A percentile compares a stretch with the other conserved stretches of the same genome.
Evolutionary conservation across 106 monocot genomes (phyloP).

Genomic region (Xerophyta viscosa): DNA sequence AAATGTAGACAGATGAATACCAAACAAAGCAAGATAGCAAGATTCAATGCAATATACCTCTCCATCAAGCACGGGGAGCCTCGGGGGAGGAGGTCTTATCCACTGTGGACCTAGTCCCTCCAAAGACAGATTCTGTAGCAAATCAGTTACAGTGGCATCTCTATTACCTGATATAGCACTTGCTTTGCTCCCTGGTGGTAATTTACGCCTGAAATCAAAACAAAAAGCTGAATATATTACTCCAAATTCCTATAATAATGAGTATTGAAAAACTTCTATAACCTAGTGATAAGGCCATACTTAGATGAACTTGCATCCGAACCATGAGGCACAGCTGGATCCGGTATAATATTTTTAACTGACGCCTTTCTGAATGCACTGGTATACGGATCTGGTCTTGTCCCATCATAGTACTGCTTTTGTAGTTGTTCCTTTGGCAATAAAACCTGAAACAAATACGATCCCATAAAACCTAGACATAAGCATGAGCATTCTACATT

Average conservation of each 20-base stretch:
- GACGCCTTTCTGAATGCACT: conserved; percentile 34
- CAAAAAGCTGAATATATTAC: not conserved
- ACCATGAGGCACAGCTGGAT: conserved; percentile 47
- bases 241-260: not conserved
- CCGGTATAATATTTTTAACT: conserved; percentile 56
- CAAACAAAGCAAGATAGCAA: not conserved
- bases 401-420: conserved; percentile 19
- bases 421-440: conserved; percentile 45
- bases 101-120: conserved; percentile 79
- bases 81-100: conserved; percentile 81
- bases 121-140: conserved; percentile 46
- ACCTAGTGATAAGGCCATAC: conserved; percentile 21
- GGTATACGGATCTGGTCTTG: conserved; percentile 17
- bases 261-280: not conserved
- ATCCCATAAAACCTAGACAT: no score
- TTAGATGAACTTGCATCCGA: conserved; percentile 34
- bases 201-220: conserved; percentile 41
- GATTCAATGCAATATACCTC: conserved; percentile 35
- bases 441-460: no score
- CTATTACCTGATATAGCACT: conserved; percentile 66
- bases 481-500: no score
- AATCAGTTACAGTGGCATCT: conserved; percentile 36
- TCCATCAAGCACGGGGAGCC: conserved; percentile 72
- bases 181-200: conserved; percentile 29
- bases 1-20: no score